Evolutionary conservation across 2,329 filamentous ascomycete species (phyloP).

Genomic region (Verticillium zaregamsianum): DNA sequence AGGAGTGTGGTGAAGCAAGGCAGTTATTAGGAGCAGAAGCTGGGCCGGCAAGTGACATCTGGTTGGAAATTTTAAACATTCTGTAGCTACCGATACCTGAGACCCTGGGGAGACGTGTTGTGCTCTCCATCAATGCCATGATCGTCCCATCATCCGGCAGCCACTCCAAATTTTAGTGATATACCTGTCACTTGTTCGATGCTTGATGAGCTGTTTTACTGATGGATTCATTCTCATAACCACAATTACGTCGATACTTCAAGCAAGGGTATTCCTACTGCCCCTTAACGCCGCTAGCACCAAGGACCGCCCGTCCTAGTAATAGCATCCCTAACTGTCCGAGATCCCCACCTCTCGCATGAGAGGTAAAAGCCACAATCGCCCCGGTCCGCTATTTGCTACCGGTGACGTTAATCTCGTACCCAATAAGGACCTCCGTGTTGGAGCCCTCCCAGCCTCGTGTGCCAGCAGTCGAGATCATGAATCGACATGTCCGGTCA

Average conservation of each 20-base stretch:
- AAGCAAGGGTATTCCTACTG: not conserved
- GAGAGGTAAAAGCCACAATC: not conserved
- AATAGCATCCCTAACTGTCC: not conserved
- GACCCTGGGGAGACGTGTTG: too few species aligned
- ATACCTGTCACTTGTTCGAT: not conserved
- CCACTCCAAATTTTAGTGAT: too few species aligned
- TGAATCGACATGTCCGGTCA: conserved; percentile 82
- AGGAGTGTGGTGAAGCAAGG: too few species aligned
- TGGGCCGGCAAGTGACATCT: too few species aligned
- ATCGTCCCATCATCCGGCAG: too few species aligned
- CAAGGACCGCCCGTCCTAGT: not conserved
- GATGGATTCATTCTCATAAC: not conserved
- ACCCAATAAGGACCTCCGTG: conserved; percentile 89
- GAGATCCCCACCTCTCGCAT: not conserved
- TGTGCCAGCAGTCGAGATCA: conserved; percentile 89
- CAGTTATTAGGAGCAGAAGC: too few species aligned
- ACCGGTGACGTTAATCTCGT: conserved; percentile 64
- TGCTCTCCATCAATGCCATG: too few species aligned
- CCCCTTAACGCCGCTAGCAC: not conserved
- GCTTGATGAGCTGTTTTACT: not conserved
- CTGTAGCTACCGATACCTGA: too few species aligned
- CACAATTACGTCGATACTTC: not conserved
- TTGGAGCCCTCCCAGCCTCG: conserved; percentile 89
- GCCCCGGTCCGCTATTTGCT: conserved; percentile 6
- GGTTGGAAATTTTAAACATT: too few species aligned